phyloP scores from a whole-genome alignment of 495 filamentous ascomycete species.

The Penicillium taxi region DNA sequence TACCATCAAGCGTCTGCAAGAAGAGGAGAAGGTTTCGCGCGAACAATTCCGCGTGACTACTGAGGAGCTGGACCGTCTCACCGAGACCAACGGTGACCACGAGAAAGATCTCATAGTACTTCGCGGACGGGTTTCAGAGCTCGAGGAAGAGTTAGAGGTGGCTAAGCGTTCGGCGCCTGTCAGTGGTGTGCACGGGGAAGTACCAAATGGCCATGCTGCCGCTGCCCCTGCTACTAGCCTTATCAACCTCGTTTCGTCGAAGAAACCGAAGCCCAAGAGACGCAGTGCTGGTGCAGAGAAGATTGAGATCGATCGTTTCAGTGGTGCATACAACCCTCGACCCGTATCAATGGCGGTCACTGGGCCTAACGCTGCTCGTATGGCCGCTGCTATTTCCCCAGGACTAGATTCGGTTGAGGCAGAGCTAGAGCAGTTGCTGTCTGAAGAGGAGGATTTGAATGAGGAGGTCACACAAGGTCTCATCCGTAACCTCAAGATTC shows the following conservation, averaged over 20 bases:
- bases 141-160: constrained; percentile 87
- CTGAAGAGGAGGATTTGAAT: constrained; percentile 90
- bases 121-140: constrained; percentile 75
- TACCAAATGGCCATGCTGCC: constrained; percentile 55
- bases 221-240: constrained; percentile 61
- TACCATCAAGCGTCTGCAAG: constrained; percentile 87
- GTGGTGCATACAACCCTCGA: constrained; percentile 83
- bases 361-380: constrained; percentile 52
- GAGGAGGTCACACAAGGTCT: constrained; percentile 94
- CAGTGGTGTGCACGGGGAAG: constrained; percentile 52
- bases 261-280: constrained; percentile 96
- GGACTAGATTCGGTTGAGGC: constrained; percentile 80
- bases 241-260: constrained; percentile 93
- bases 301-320: constrained; percentile 76
- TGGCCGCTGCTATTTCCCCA: constrained; percentile 65
- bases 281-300: constrained; percentile 88
- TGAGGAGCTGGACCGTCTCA: constrained; percentile 68
- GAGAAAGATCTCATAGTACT: constrained; percentile 79
- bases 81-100: constrained; percentile 57
- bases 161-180: constrained; percentile 61
- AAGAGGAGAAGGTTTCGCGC: constrained; percentile 75
- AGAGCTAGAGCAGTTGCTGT: constrained; percentile 86
- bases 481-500: constrained; percentile 94
- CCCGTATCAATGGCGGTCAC: constrained; percentile 90
- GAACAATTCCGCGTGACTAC: constrained; percentile 69